Percentiles rank a stretch among this genome's conserved stretches.
These are phyloP conservation scores for Ustilago shanxiensis DNA, from an alignment of 1,284 basidiomycete species.

Conservation along the genomic window DNA sequence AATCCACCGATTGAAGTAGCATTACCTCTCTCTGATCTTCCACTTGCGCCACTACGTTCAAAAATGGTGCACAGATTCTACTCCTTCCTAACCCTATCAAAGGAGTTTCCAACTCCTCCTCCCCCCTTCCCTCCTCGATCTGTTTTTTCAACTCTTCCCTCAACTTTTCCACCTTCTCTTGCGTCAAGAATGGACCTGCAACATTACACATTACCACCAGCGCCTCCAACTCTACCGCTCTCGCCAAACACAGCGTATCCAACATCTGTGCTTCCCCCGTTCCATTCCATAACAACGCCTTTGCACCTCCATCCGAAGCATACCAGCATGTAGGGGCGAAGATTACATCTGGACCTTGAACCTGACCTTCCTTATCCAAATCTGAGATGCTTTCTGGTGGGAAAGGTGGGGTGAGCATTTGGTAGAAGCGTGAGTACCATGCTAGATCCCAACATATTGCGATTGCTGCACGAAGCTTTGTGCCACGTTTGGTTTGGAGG, in stretches of 20 bases:
- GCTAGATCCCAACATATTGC: slow-evolving; percentile 68
- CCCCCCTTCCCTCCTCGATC: not conserved
- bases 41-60: slow-evolving; percentile 53
- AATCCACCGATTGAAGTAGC: slow-evolving; percentile 56
- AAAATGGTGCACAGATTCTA: slow-evolving; percentile 59
- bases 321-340: slow-evolving; percentile 69
- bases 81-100: slow-evolving; percentile 61
- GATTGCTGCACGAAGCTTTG: slow-evolving; percentile 54
- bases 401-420: slow-evolving; percentile 43
- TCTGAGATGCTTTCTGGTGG: slow-evolving; percentile 10
- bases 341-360: slow-evolving; percentile 62
- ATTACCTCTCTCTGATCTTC: slow-evolving; percentile 52
- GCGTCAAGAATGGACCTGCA: slow-evolving; percentile 48
- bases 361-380: slow-evolving; percentile 39
- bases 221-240: slow-evolving; percentile 64
- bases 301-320: slow-evolving; percentile 60
- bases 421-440: slow-evolving; percentile 61
- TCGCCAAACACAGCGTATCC: slow-evolving; percentile 49
- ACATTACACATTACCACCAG: slow-evolving; percentile 67
- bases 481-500: slow-evolving; percentile 62
- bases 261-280: slow-evolving; percentile 58
- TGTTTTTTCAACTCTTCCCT: slow-evolving; percentile 4
- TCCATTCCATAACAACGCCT: slow-evolving; percentile 59
- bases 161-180: slow-evolving; percentile 14
- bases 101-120: slow-evolving; percentile 28